These are phyloP conservation scores for Blastobotrys muscicola DNA, from an alignment of 805 yeast species.

Conservation along the genomic window DNA sequence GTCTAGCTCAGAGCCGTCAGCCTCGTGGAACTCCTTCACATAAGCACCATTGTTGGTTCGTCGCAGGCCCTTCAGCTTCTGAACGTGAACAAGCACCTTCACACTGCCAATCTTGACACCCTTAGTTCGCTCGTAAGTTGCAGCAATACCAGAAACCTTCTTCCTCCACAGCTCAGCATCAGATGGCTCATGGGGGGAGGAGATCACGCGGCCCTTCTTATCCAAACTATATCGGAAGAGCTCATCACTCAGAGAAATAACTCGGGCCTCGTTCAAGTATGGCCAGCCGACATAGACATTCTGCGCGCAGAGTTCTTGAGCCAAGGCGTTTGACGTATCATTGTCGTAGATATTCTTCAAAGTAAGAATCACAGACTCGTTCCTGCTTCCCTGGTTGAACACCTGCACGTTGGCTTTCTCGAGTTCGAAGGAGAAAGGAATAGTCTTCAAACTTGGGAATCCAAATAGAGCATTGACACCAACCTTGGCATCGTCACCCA, in stretches of 20 bases:
- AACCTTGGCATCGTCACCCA: conserved; percentile 53
- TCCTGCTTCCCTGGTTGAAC: conserved; percentile 77
- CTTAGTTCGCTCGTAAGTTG: conserved; percentile 34
- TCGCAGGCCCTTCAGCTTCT: conserved; percentile 66
- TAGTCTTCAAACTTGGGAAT: conserved; percentile 72
- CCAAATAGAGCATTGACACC: conserved; percentile 79
- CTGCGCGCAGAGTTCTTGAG: conserved; percentile 50
- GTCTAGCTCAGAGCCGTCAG: conserved; percentile 33
- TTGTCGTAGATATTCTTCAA: conserved; percentile 38
- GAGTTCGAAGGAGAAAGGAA: conserved; percentile 47
- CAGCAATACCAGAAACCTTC: conserved; percentile 32
- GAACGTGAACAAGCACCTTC: conserved; percentile 56
- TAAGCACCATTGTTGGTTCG: conserved; percentile 66
- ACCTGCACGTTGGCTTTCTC: conserved; percentile 57
- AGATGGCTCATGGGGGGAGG: conserved; percentile 34
- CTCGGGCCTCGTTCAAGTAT: conserved; percentile 70
- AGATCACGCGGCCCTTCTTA: conserved; percentile 17
- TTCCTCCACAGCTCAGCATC: conserved; percentile 40
- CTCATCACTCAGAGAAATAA: conserved; percentile 53
- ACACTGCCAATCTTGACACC: conserved; percentile 55
- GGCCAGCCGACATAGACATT: conserved; percentile 83
- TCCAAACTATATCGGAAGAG: conserved; percentile 34
- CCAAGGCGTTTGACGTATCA: conserved; percentile 49
- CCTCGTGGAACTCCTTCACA: conserved; percentile 55
- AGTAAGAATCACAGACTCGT: conserved; percentile 67